phyloP scores from a whole-genome alignment of 2,329 filamentous ascomycete species.

The Huntiella omanensis region DNA sequence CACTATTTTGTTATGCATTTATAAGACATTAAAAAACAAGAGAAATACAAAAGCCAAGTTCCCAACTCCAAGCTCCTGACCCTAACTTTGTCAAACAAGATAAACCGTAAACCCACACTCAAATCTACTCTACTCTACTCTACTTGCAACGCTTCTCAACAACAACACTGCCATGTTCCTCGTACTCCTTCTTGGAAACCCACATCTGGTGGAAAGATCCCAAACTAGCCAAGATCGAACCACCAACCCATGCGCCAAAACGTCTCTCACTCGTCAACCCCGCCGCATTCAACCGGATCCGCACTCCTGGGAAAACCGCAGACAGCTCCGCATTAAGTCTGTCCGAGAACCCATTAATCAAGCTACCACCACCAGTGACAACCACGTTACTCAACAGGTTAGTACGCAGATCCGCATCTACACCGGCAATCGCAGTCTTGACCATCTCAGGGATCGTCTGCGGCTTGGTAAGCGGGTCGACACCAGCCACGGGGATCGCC shows the following conservation, averaged over 20 bases:
- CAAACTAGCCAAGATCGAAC: conserved; percentile 83
- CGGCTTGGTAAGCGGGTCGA: conserved; percentile 38
- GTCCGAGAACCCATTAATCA: conserved; percentile 85
- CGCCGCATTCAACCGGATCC: conserved; percentile 75
- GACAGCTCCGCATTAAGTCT: conserved; percentile 71
- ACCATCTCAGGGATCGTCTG: conserved; percentile 76
- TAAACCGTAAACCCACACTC: background rate
- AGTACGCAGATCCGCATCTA: conserved; percentile 77
- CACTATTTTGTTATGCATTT: background rate
- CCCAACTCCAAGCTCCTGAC: conserved; percentile 3
- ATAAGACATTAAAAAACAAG: background rate
- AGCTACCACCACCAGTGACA: conserved; percentile 69
- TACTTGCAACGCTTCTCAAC: conserved; percentile 94
- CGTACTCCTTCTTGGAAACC: conserved; percentile 94
- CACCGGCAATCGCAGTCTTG: conserved; percentile 53
- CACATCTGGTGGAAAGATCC: conserved; percentile 99
- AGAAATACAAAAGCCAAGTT: background rate
- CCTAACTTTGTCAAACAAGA: background rate
- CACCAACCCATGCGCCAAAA: conserved; percentile 90
- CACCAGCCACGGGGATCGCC: conserved; percentile 32
- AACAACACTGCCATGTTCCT: conserved; percentile 77
- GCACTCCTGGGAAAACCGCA: conserved; percentile 62
- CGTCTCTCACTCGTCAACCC: conserved; percentile 74
- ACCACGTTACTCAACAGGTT: conserved; percentile 78
- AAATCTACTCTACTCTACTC: conserved; percentile 22